Percentiles rank a stretch among this genome's conserved stretches.
phyloP scores from a whole-genome alignment of 768 basidiomycete species.

The Tulasnella sp. region DNA sequence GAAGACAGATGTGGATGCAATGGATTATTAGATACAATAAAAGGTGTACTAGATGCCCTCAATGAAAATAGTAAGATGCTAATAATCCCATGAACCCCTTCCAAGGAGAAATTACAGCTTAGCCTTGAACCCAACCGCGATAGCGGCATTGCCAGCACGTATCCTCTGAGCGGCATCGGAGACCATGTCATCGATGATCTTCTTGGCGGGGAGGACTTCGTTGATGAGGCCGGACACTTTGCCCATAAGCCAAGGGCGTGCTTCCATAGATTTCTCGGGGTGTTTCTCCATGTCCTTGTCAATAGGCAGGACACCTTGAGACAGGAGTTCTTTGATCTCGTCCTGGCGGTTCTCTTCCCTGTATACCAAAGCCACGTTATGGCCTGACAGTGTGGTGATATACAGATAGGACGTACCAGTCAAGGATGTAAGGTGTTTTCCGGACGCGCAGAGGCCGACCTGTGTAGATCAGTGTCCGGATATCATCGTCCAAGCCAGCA shows the following conservation, averaged over 20 bases:
- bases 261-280: conserved; percentile 62
- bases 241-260: conserved; percentile 71
- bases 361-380: conserved; percentile 25
- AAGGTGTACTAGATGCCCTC: too few species aligned
- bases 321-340: conserved; percentile 74
- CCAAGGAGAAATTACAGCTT: too few species aligned
- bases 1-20: too few species aligned
- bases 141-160: conserved; percentile 22
- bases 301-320: conserved; percentile 70
- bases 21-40: too few species aligned
- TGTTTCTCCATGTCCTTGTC: conserved; percentile 60
- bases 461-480: conserved; percentile 79
- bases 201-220: conserved; percentile 69
- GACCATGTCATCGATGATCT: conserved; percentile 77
- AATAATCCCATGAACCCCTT: too few species aligned
- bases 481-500: conserved; percentile 38
- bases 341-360: conserved; percentile 67
- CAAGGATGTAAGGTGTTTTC: conserved; percentile 71
- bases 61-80: too few species aligned
- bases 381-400: background rate
- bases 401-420: conserved; percentile 44
- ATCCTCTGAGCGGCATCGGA: conserved; percentile 51
- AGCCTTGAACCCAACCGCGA: conserved; percentile 19
- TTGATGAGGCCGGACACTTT: conserved; percentile 47
- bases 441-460: conserved; percentile 80